Evolutionary conservation across 2,329 filamentous ascomycete genomes (phyloP).

Genomic region (Lasiodiplodia citricola): DNA sequence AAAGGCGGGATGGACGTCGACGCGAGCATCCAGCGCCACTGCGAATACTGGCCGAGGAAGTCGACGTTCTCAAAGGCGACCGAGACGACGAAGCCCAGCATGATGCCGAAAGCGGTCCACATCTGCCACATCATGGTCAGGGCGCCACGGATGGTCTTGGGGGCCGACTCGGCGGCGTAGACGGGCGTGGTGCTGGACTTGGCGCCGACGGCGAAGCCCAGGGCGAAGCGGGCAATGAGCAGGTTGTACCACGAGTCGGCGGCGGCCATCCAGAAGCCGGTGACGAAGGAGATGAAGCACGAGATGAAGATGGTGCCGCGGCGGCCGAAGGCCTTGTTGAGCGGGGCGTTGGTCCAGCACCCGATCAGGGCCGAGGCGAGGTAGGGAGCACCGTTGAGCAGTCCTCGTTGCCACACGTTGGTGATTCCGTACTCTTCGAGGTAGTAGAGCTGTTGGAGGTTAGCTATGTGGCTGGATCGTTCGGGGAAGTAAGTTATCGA

Average conservation of each 20-base stretch:
- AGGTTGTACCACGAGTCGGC: slow-evolving; percentile 49
- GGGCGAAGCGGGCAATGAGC: slow-evolving; percentile 34
- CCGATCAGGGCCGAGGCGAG: slow-evolving; percentile 71
- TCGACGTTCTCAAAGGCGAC: slow-evolving; percentile 35
- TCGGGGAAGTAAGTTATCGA: slow-evolving; percentile 60
- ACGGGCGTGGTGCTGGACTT: slow-evolving; percentile 53
- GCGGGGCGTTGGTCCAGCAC: slow-evolving; percentile 70
- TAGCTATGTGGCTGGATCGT: slow-evolving; percentile 42
- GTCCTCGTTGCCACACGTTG: slow-evolving; percentile 63
- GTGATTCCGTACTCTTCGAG: slow-evolving; percentile 5
- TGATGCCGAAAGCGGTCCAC: slow-evolving; percentile 52
- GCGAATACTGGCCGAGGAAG: neutral
- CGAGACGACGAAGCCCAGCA: slow-evolving; percentile 49
- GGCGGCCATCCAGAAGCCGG: slow-evolving; percentile 43
- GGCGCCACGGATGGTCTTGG: slow-evolving; percentile 47
- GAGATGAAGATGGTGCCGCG: slow-evolving; percentile 38
- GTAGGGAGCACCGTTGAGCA: slow-evolving; percentile 67
- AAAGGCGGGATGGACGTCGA: slow-evolving; percentile 23
- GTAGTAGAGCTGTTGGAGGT: neutral
- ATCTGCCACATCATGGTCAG: slow-evolving; percentile 55
- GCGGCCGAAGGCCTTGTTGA: slow-evolving; percentile 37
- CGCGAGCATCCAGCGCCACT: slow-evolving; percentile 27
- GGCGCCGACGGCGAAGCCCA: slow-evolving; percentile 53
- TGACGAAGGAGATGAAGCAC: slow-evolving; percentile 37
- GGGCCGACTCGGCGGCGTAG: slow-evolving; percentile 46